Base-by-base conservation (phyloP, 164 flowering plant genomes). In the Vitis rotundifolia region DNA sequence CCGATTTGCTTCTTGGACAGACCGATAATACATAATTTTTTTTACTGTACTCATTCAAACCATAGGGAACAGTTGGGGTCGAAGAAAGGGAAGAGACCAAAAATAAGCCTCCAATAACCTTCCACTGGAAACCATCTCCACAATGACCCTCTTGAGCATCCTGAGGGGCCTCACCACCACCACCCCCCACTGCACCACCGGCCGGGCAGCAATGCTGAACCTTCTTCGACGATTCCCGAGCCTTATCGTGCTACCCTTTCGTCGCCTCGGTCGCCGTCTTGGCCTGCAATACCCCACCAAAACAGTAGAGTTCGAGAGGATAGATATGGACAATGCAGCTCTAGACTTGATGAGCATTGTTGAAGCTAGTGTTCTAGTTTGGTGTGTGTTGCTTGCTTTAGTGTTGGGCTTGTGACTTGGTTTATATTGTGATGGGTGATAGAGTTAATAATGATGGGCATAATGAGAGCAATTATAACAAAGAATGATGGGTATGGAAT, bases 141-240 rank as follows among this genome's bases (percentile, higher is more conserved):
- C 22, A 18, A 81, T 49, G 1, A 81, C 49, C 75, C 75, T 86
- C 83, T 78, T 84, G 67, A 86, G 44, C 74, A 78, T 53, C 63
- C 73, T 66, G 16, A 82, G 11, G 8, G 84, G 72, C 5, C 73
- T 53, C 12, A 65, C 72, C 11, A 66, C 75, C 71, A 83, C 29
- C 13, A 70, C 71, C 29, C 77, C 73, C 88, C 86, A 83, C 14
- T 78, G 83, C 66, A 79, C 78, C 64, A 73, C 79, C 60, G 75
- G 72, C 1, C 87, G 80, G 0, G 67, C 22, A 19, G 79, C 86
- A 1, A 82, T 58, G 49, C 58, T 60, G 67, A 82, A 73, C 49
- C 86, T 76, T 12, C 87, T 73, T 48, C 88, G 83, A 73, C 66
- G 70, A 54, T 76, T 84, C 68, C 89, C 89, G 10, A 86, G 80